These are phyloP conservation scores for Solanum sejunctum DNA, from an alignment of 257 asterid species.

Conservation along the genomic window DNA sequence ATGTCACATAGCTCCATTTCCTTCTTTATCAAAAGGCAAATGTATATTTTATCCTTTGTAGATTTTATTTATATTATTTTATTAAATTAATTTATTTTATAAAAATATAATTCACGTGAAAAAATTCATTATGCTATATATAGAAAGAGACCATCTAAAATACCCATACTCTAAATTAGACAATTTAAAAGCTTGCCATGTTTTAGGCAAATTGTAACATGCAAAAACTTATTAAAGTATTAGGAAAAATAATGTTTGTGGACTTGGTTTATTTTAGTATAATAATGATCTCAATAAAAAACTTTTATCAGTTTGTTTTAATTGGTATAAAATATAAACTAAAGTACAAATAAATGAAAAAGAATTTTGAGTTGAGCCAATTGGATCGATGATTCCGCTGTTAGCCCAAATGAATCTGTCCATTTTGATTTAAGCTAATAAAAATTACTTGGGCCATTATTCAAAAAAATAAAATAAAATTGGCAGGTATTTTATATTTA, in stretches of 20 bases:
- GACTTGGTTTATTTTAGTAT: background rate
- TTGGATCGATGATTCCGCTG: background rate
- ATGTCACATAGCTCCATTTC: background rate
- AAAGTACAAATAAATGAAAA: background rate
- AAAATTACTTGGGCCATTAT: too few species aligned
- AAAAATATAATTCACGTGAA: too few species aligned
- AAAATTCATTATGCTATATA: too few species aligned
- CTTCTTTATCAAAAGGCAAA: background rate
- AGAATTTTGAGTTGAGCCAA: background rate
- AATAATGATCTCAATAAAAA: background rate
- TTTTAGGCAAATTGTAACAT: background rate
- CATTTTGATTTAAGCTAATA: background rate
- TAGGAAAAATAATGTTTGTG: background rate
- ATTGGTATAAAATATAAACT: background rate
- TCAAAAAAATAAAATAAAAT: too few species aligned
- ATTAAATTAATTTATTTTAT: too few species aligned
- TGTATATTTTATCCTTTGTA: too few species aligned
- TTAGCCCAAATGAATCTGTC: background rate
- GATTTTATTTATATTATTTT: too few species aligned
- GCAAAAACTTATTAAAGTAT: background rate
- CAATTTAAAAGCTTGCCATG: background rate
- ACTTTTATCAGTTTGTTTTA: background rate
- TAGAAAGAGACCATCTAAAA: too few species aligned
- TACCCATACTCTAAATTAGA: background rate
- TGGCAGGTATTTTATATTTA: too few species aligned